These are phyloP conservation scores for Diutina sp. DNA, from an alignment of 1,139 yeast species.

Conservation along the genomic window DNA sequence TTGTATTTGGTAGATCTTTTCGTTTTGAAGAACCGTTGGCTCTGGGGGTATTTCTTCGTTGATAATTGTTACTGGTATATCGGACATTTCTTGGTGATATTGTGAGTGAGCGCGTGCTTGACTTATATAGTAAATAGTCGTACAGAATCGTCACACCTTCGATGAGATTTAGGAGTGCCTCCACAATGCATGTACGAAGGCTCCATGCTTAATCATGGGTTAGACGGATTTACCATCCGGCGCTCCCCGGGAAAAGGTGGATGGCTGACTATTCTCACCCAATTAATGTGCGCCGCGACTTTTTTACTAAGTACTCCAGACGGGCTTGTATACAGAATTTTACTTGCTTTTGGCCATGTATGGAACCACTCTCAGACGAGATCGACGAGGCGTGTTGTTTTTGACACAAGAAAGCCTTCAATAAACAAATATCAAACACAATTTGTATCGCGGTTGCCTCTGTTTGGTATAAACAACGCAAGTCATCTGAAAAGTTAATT, in stretches of 20 bases:
- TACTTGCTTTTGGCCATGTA: neutral
- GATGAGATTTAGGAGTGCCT: neutral
- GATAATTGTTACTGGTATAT: neutral
- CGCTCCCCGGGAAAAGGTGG: neutral
- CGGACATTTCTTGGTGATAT: neutral
- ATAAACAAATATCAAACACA: too few relatives aligned
- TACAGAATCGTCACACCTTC: neutral
- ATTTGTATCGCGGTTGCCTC: neutral
- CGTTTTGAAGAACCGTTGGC: conserved; percentile 56
- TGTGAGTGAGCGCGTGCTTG: neutral
- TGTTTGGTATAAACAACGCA: neutral
- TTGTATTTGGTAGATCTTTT: conserved; percentile 57
- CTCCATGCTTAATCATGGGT: neutral
- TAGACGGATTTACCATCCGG: neutral
- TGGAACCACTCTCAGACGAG: neutral
- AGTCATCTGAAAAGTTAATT: neutral
- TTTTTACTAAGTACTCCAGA: neutral
- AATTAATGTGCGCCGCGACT: neutral
- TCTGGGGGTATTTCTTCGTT: conserved; percentile 26
- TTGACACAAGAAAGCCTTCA: neutral
- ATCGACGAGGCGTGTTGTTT: neutral
- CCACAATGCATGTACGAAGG: neutral
- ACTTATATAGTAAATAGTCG: neutral
- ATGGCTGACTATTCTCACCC: neutral
- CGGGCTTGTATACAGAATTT: neutral